Base-by-base conservation (phyloP, 768 basidiomycete genomes). In the Tephrocybe sp. region DNA sequence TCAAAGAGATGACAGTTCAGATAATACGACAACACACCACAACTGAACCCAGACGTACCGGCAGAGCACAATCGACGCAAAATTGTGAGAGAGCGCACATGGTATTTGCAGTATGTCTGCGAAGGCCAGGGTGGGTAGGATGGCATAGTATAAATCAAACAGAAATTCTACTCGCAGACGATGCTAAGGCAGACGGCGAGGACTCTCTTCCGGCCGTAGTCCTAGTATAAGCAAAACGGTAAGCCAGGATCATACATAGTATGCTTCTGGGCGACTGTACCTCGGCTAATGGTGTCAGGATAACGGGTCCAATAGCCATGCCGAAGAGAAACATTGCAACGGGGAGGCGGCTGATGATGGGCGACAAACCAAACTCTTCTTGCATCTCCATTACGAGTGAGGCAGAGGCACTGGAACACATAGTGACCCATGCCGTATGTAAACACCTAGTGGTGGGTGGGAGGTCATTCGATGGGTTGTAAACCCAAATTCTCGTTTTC, bases 41-140 rank as follows among this genome's bases (percentile, higher is more conserved):
- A 12, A 37, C 28, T 12, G 18, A 40, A 21, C 14, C 5, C 28
- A 8, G 23, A 32, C 54, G 4, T 43, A 62, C 61, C 61, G 61
- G 45, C 47, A 59, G 6, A 62, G 28, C 3, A 53, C 44, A 8
- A 62, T 62, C 10, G 58, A 55, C 17, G 20, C 33, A 6, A 62
- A 28, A 24, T 57, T 58, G 10, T 30, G 45, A 12, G 61, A 56
- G n/a, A 62, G 50, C 21, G 61, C 61, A 33, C 58, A 62, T 9
- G 61, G 61, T 21, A 62, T 56, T 42, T 62, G 61, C 14, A 62
- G 49, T 32, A 56, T 18, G 55, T 62, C 61, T 62, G 44, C 51
- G 33, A 7, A 9, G 11, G 41, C 28, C 43, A 32, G 48, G 8
- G 26, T 9, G 24, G 53, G 37, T 62, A 54, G 58, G 55, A 59